Evolutionary conservation across 2,329 filamentous ascomycete genomes (phyloP), one percentile per base, ranked within the genome.

Genomic region (Apiospora saccharicola): DNA sequence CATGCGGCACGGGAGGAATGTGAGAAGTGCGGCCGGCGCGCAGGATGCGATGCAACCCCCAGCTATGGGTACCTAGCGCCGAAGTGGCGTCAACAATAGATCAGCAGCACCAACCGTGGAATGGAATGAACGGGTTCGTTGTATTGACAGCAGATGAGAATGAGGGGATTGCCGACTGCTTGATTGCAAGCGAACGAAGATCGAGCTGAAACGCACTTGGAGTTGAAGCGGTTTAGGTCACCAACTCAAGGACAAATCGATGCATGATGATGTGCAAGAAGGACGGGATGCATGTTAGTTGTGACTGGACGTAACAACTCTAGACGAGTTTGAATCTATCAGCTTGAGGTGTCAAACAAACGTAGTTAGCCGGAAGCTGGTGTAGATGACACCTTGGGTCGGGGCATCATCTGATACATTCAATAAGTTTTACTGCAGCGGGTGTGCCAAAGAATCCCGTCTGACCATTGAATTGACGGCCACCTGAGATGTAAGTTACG

Each of bases 31-130:
- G 53, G 53, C 53, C 53, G 53, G 53, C 53, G 53, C 30, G 53
- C 53, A 61, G 53, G 53, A 57, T 57, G 51, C 51, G 51, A 57
- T 61, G 53, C 53, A 61, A 61, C 53, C 53, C 53, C 57, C 57
- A 64, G 57, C 41, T 41, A 64, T 64, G 57, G 57, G 10, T 16
- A 64, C 57, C 57, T 64, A 64, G 57, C 57, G 34, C 57, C 57
- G 57, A 41, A 64, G 57, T 64, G 57, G 57, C 57, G 57, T 64
- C 57, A 64, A 41, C 34, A 37, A 16, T 14, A 16, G 53, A 61
- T 37, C 57, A 64, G 34, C 30, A 41, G 34, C 19, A 14, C 30
- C 57, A 41, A 51, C 24, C 49, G 30, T 61, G 53, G 14, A 57
- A 57, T 57, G 51, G 30, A 61, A 61, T 61, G 30, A 30, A 37